Evolutionary conservation across 2,329 filamentous ascomycete genomes (phyloP).

Genomic region (Talaromyces piceae): DNA sequence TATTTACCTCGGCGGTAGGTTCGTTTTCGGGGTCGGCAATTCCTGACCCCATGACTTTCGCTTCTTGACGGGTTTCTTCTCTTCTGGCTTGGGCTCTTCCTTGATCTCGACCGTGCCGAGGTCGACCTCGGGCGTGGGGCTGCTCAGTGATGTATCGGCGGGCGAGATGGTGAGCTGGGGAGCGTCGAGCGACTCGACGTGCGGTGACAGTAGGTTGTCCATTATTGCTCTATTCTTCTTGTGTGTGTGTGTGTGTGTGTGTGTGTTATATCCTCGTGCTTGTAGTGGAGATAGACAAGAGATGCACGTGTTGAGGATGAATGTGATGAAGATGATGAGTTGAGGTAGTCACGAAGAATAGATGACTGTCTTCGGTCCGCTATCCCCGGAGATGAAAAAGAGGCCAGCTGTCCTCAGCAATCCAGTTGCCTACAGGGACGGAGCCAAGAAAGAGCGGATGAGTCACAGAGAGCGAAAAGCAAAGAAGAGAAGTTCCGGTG

Average conservation of each 20-base stretch:
- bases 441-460: constrained; percentile 13
- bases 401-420: no score
- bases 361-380: no score
- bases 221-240: background rate
- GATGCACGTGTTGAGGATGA: constrained; percentile 7
- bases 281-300: background rate
- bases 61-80: constrained; percentile 78
- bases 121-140: constrained; percentile 14
- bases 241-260: background rate
- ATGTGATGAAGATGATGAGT: no score
- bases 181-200: constrained; percentile 25
- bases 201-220: constrained; percentile 12
- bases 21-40: constrained; percentile 92
- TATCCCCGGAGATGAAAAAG: no score
- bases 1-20: constrained; percentile 68
- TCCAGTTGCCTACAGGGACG: constrained; percentile 11
- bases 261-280: background rate
- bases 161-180: constrained; percentile 34
- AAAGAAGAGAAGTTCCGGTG: background rate
- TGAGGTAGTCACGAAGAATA: no score
- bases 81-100: constrained; percentile 33
- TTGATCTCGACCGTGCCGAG: constrained; percentile 9
- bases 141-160: constrained; percentile 31
- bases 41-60: constrained; percentile 98
- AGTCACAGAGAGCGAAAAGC: background rate